These are phyloP conservation scores for Malus hybrid DNA, from an alignment of 331 rosid species.

Conservation along the genomic window DNA sequence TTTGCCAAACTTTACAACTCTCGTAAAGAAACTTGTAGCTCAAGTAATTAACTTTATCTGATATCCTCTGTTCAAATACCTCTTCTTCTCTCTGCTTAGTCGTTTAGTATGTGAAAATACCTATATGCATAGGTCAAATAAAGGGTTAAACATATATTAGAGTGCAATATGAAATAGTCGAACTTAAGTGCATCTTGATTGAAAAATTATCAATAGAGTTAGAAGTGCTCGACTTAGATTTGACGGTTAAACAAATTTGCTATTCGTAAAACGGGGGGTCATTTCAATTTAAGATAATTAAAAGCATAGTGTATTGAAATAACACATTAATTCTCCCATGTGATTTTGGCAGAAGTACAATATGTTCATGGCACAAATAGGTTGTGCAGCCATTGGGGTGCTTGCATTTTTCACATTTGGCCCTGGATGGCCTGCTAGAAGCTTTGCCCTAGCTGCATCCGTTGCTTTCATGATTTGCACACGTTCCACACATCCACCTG, in stretches of 20 bases:
- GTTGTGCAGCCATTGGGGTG: constrained; percentile 90
- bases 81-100: neutral
- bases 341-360: constrained; percentile 65
- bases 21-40: neutral
- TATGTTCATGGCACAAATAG: constrained; percentile 82
- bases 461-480: constrained; percentile 85
- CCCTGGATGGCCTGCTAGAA: constrained; percentile 83
- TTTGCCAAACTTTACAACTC: neutral
- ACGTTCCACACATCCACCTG: constrained; percentile 74
- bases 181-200: neutral
- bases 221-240: neutral
- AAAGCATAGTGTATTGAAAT: neutral
- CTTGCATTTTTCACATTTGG: constrained; percentile 61
- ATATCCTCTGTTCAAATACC: neutral
- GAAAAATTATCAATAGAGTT: neutral
- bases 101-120: neutral
- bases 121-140: neutral
- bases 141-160: no score
- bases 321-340: neutral
- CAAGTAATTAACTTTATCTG: no score
- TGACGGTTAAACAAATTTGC: neutral
- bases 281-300: neutral
- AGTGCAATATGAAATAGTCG: neutral
- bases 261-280: neutral
- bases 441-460: constrained; percentile 64